These are phyloP conservation scores for Salvia splendens DNA, from an alignment of 257 asterid species.

Conservation along the genomic window DNA sequence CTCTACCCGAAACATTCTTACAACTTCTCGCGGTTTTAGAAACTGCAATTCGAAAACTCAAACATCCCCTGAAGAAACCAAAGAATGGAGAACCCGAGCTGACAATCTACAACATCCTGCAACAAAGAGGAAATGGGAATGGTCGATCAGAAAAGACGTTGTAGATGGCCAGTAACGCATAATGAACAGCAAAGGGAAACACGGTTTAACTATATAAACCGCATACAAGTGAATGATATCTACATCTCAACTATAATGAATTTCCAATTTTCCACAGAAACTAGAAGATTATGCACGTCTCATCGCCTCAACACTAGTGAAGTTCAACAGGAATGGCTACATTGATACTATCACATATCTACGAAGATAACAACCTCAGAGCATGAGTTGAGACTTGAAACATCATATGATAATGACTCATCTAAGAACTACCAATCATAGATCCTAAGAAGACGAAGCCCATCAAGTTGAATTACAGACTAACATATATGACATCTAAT, in stretches of 20 bases:
- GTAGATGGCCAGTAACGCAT: neutral
- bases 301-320: neutral
- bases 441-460: neutral
- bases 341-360: neutral
- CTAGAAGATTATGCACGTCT: neutral
- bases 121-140: neutral
- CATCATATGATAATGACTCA: neutral
- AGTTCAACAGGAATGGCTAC: neutral
- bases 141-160: neutral
- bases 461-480: neutral
- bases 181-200: neutral
- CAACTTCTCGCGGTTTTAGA: constrained; percentile 17
- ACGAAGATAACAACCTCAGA: neutral
- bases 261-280: neutral
- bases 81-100: neutral
- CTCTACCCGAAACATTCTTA: constrained; percentile 25
- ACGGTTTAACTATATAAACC: too few relatives aligned
- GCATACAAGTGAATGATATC: too few relatives aligned
- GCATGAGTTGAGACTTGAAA: neutral
- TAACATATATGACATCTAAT: neutral
- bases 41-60: neutral
- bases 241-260: neutral
- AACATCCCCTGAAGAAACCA: neutral
- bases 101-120: constrained; percentile 24
- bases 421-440: constrained; percentile 18